Evolutionary conservation across 768 basidiomycete species (phyloP).

Genomic region (Tylopilus rubrobrunneus): DNA sequence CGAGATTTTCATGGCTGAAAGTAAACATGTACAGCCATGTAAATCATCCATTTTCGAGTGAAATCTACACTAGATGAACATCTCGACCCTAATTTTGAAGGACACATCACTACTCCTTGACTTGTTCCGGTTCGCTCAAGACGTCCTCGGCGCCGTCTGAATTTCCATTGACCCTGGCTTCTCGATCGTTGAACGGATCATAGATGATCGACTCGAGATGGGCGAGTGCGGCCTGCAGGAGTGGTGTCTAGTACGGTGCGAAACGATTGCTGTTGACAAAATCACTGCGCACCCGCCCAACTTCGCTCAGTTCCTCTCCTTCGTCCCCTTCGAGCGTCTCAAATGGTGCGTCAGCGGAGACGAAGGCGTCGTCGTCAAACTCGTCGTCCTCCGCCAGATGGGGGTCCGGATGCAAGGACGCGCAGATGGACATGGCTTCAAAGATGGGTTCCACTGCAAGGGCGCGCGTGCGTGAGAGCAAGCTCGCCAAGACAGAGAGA

Average conservation of each 20-base stretch:
- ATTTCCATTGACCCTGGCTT: conserved; percentile 14
- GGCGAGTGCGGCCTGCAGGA: conserved; percentile 68
- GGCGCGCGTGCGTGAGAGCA: neutral
- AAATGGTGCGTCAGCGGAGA: conserved; percentile 47
- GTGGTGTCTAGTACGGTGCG: conserved; percentile 74
- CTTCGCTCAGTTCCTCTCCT: conserved; percentile 75
- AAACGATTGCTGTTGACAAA: conserved; percentile 73
- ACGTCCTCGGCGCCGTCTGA: conserved; percentile 13
- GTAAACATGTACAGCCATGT: too few relatives aligned
- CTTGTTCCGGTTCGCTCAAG: conserved; percentile 13
- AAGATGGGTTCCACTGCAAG: conserved; percentile 77
- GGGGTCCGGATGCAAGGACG: conserved; percentile 79
- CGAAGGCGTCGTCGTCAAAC: conserved; percentile 47
- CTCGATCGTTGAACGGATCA: conserved; percentile 36
- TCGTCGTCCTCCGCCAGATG: conserved; percentile 40
- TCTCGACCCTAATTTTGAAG: neutral
- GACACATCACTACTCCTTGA: conserved; percentile 4
- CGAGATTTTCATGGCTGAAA: too few relatives aligned
- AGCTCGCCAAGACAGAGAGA: neutral
- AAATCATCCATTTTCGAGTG: too few relatives aligned
- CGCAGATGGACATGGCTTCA: conserved; percentile 80
- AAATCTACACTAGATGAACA: too few relatives aligned
- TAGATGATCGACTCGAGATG: conserved; percentile 81
- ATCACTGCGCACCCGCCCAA: conserved; percentile 93
- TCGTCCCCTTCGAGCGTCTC: conserved; percentile 54